Conservation (phyloP, 2,329 filamentous ascomycete genomes). For the Penicillium sp. region DNA sequence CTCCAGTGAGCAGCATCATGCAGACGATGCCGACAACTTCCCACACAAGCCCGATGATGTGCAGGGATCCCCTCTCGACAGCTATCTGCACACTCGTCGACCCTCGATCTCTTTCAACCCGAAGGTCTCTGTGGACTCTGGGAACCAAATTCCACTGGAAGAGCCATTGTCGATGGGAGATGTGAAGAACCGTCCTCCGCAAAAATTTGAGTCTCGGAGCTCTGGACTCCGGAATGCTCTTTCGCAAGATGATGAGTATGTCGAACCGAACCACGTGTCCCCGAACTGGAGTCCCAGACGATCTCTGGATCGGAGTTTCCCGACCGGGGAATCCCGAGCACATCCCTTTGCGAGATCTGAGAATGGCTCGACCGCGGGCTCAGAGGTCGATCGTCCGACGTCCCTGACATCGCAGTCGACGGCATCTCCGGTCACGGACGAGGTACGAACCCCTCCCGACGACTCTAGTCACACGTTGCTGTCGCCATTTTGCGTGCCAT, state of each 20-base stretch:
- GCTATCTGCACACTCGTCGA: slow-evolving; percentile 41
- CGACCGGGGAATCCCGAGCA: slow-evolving; percentile 26
- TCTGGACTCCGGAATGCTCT: slow-evolving; percentile 38
- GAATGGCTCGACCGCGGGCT: slow-evolving; percentile 21
- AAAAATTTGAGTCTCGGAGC: slow-evolving; percentile 31
- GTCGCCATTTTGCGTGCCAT: slow-evolving; percentile 40
- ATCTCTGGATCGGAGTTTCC: slow-evolving; percentile 24
- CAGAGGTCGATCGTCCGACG: slow-evolving; percentile 38
- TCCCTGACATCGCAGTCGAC: slow-evolving; percentile 48
- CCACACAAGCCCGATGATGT: slow-evolving; percentile 40
- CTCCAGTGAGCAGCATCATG: slow-evolving; percentile 32
- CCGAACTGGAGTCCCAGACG: slow-evolving; percentile 24
- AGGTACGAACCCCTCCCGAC: slow-evolving; percentile 43
- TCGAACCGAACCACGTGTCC: slow-evolving; percentile 16
- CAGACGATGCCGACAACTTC: slow-evolving; percentile 29
- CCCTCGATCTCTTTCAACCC: slow-evolving; percentile 46
- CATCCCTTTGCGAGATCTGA: slow-evolving; percentile 23
- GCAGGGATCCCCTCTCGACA: slow-evolving; percentile 40
- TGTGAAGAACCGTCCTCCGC: slow-evolving; percentile 21
- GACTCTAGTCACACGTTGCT: slow-evolving; percentile 33
- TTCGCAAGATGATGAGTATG: slow-evolving; percentile 32
- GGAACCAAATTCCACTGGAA: slow-evolving; percentile 37
- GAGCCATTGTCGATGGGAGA: slow-evolving; percentile 39
- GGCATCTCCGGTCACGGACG: slow-evolving; percentile 41
- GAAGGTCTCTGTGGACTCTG: slow-evolving; percentile 42